These are phyloP conservation scores for Artemisia princeps DNA, from an alignment of 140 eudicot species.

Conservation along the genomic window DNA sequence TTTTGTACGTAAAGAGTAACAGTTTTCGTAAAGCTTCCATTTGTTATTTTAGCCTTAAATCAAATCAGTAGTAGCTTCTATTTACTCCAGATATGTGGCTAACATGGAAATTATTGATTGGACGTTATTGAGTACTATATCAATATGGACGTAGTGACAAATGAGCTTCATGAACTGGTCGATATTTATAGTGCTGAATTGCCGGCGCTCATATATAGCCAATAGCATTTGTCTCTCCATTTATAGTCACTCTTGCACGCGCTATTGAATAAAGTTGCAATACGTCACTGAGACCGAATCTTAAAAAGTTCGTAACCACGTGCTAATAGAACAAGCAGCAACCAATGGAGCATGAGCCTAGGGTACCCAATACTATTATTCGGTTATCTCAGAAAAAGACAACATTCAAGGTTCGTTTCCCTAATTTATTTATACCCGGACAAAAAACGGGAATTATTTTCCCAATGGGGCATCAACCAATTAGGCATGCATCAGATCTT, in stretches of 20 bases:
- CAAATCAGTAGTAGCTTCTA: no score
- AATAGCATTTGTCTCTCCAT: constrained; percentile 12
- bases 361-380: not conserved
- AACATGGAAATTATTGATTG: no score
- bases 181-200: not conserved
- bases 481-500: constrained; percentile 1
- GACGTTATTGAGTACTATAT: no score
- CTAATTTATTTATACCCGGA: not conserved
- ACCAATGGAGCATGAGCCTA: no score
- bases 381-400: constrained; percentile 1
- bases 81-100: no score
- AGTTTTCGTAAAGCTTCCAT: not conserved
- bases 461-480: not conserved
- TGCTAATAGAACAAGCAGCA: not conserved
- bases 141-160: no score
- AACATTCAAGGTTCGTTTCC: constrained; percentile 12
- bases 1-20: not conserved
- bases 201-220: not conserved
- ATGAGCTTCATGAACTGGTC: no score
- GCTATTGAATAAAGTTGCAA: constrained; percentile 2
- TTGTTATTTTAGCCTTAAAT: no score
- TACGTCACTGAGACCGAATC: constrained; percentile 8
- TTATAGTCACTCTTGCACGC: constrained; percentile 15
- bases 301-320: constrained; percentile 4
- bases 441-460: not conserved